Percentiles rank a stretch among this genome's conserved stretches.
Conservation (phyloP, 176 grass and related monocot species). For the Urochloa ruziziensis region DNA sequence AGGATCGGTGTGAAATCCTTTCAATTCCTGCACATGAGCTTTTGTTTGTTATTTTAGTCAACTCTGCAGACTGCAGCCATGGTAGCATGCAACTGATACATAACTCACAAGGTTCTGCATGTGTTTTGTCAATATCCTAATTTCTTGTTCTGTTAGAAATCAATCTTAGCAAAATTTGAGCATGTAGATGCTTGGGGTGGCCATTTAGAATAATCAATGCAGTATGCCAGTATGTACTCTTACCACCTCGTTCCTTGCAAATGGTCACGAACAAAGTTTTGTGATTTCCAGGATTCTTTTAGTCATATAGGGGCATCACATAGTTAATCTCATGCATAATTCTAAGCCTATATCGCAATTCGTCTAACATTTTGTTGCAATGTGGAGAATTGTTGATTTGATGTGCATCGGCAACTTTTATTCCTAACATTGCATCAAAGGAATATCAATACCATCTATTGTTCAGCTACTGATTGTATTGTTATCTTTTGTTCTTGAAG, state of each 20-base stretch:
- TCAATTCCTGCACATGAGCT: neutral
- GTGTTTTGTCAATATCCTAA: neutral
- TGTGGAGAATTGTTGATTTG: slow-evolving; percentile 10
- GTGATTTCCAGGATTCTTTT: neutral
- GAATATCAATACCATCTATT: neutral
- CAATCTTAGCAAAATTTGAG: neutral
- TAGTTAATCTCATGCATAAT: slow-evolving; percentile 9
- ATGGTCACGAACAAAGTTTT: slow-evolving; percentile 5
- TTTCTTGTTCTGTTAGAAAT: neutral
- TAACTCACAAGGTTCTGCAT: neutral
- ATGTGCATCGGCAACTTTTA: slow-evolving; percentile 6
- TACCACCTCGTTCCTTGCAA: neutral
- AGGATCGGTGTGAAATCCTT: neutral
- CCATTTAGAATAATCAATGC: neutral
- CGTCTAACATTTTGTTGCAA: neutral
- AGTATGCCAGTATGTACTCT: neutral
- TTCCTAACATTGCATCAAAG: slow-evolving; percentile 5
- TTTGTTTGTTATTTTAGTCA: neutral
- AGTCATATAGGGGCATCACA: neutral
- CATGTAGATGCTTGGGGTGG: neutral
- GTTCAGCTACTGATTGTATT: slow-evolving; percentile 34
- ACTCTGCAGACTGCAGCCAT: neutral
- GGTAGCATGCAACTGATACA: neutral
- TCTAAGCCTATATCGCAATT: neutral
- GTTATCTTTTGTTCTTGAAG: slow-evolving; percentile 67